A percentile compares a stretch with the other conserved stretches of the same genome.
These are phyloP conservation scores for Murraya paniculata DNA, from an alignment of 345 rosid species.

Conservation along the genomic window DNA sequence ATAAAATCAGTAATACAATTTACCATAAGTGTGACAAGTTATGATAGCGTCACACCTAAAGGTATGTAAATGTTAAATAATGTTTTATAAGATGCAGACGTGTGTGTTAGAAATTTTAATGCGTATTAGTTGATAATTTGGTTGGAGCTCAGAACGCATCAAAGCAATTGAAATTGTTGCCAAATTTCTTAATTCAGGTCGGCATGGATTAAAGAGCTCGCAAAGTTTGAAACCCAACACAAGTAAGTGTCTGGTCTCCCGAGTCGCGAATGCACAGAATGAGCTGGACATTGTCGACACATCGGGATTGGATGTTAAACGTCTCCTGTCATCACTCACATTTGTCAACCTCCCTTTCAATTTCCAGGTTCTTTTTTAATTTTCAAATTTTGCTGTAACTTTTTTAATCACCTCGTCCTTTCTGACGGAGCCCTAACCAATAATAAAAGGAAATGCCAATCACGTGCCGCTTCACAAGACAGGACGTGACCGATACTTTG, in stretches of 20 bases:
- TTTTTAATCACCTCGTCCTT: neutral
- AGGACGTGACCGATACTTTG: neutral
- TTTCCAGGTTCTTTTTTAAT: neutral
- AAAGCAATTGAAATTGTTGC: too few species aligned
- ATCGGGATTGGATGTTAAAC: constrained; percentile 14
- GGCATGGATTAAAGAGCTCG: neutral
- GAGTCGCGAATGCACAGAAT: neutral
- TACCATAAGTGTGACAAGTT: too few species aligned
- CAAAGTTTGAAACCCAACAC: neutral
- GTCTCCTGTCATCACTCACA: constrained; percentile 12
- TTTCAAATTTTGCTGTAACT: too few species aligned
- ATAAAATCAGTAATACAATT: too few species aligned
- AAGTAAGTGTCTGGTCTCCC: neutral
- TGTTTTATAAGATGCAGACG: too few species aligned
- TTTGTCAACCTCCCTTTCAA: neutral
- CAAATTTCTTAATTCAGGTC: too few species aligned
- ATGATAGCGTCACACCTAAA: too few species aligned
- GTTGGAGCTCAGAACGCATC: too few species aligned
- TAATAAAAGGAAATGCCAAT: neutral
- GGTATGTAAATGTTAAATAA: too few species aligned
- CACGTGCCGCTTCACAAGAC: constrained; percentile 8
- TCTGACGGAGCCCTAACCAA: too few species aligned
- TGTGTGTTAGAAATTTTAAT: too few species aligned
- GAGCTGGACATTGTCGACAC: neutral
- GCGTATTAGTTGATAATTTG: too few species aligned